Conservation (phyloP, 1,139 yeast genomes). For the Saccharomyces pastorianus region DNA sequence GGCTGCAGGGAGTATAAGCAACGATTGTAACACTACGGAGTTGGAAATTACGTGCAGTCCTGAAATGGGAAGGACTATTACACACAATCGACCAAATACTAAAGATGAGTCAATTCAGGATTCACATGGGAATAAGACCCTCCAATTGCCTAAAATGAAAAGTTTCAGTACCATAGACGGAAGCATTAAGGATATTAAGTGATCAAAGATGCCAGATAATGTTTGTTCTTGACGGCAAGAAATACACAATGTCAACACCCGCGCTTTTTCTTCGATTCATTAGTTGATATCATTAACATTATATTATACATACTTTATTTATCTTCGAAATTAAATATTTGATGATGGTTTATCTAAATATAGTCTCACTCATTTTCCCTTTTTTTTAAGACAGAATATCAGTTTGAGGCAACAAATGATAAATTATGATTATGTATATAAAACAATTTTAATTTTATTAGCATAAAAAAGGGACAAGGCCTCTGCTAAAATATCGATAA, state of each 20-base stretch:
- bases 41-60: constrained; percentile 13
- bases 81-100: constrained; percentile 2
- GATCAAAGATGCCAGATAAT: not conserved
- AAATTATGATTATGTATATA: not conserved
- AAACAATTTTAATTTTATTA: not conserved
- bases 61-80: not conserved
- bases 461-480: not conserved
- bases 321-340: not conserved
- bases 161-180: constrained; percentile 26
- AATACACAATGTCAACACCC: not conserved
- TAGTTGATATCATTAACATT: not conserved
- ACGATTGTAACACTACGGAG: constrained; percentile 20
- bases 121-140: constrained; percentile 1
- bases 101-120: not conserved
- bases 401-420: not conserved
- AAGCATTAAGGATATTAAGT: constrained; percentile 12
- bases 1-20: constrained; percentile 8
- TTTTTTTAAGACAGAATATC: not conserved
- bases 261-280: not conserved
- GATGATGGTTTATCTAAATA: not conserved
- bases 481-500: not conserved
- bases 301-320: not conserved
- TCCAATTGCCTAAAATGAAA: constrained; percentile 22
- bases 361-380: not conserved
- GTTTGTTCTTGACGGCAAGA: not conserved